Base-by-base conservation (phyloP, 352 stramenopile genomes). In the Saprolegnia diclina region DNA sequence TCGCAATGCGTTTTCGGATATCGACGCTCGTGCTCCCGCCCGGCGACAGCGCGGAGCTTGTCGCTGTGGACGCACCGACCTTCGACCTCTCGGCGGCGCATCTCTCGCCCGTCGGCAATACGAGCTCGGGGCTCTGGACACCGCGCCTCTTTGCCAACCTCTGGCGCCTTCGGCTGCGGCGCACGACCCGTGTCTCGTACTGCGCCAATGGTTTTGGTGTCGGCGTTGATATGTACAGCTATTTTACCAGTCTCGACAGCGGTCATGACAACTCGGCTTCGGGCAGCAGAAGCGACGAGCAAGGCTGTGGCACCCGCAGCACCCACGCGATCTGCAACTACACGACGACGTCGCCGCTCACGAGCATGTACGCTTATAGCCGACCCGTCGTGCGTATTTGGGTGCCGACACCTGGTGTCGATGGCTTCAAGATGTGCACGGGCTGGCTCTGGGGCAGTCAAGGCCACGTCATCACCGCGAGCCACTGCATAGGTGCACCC, bases 381-480 rank as follows among this genome's bases (percentile, higher is more conserved):
- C 45, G 53, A 11, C 63, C 63, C 1, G 63, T 69, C 16, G 63
- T 69, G 5, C 45, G 63, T 1, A 69, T 69, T 32, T 61, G 42
- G 29, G 19, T 59, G 11, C 52, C 52, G 13, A 59, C 52, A 24
- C 46, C 18, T 38, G 54, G 54, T 29, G 21, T 32, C 4, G n/a
- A 16, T 45, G 48, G 63, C 13, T 61, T 52, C 18, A 45, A 69
- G 5, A 52, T 78, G 0, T 91, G 83, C 71, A 89, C 83, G 1
- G 81, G 73, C 24, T 91, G 80, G 81, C 64, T 91, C 18, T 56
- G 88, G 32, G 83, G 83, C 42, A 82, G 77, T 11, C 63, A 82
- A 38, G 78, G 80, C 5, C 80, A 91, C 64, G 21, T 91, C 55
- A 71, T 91, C 46, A 91, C 83, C 16, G 89, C 89, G 66, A 77